A percentile compares a stretch with the other conserved stretches of the same genome.
phyloP scores from a whole-genome alignment of 2,329 filamentous ascomycete species.

The Chalaropsis thielavioides region DNA sequence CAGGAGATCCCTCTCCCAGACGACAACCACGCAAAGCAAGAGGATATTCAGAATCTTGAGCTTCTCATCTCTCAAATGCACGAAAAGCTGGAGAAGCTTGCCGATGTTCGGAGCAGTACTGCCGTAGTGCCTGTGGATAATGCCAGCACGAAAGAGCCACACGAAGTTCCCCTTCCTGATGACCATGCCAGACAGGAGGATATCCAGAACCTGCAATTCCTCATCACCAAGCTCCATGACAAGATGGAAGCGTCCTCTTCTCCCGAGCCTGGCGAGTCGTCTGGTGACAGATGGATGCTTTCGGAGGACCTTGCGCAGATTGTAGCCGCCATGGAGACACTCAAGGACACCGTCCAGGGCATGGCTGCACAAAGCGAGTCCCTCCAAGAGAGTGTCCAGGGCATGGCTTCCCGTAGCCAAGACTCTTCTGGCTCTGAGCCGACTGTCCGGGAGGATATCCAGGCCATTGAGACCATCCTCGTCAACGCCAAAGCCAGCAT shows the following conservation, averaged over 20 bases:
- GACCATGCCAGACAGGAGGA: constrained; percentile 52
- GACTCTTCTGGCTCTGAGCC: constrained; percentile 22
- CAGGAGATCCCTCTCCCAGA: constrained; percentile 16
- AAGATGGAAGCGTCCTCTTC: constrained; percentile 52
- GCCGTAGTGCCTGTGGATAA: neutral
- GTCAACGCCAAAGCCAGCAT: constrained; percentile 78
- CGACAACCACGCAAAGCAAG: constrained; percentile 10
- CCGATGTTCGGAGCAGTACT: constrained; percentile 5
- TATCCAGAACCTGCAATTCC: constrained; percentile 69
- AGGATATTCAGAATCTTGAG: constrained; percentile 17
- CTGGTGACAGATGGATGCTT: constrained; percentile 25
- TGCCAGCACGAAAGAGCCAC: neutral
- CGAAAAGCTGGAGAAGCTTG: constrained; percentile 15
- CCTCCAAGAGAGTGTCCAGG: constrained; percentile 36
- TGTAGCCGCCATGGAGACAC: constrained; percentile 35
- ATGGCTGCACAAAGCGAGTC: constrained; percentile 29
- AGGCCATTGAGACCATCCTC: constrained; percentile 80
- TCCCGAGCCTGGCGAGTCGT: constrained; percentile 21
- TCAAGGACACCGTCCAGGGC: constrained; percentile 30
- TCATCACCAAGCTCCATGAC: constrained; percentile 67
- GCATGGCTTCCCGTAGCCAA: constrained; percentile 25
- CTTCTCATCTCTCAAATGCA: constrained; percentile 14
- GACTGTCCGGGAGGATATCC: constrained; percentile 54
- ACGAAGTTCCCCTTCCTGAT: constrained; percentile 19
- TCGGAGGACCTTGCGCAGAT: constrained; percentile 42